Evolutionary conservation across 768 basidiomycete genomes (phyloP).

Genomic region (Hygrophorus pudorinus): DNA sequence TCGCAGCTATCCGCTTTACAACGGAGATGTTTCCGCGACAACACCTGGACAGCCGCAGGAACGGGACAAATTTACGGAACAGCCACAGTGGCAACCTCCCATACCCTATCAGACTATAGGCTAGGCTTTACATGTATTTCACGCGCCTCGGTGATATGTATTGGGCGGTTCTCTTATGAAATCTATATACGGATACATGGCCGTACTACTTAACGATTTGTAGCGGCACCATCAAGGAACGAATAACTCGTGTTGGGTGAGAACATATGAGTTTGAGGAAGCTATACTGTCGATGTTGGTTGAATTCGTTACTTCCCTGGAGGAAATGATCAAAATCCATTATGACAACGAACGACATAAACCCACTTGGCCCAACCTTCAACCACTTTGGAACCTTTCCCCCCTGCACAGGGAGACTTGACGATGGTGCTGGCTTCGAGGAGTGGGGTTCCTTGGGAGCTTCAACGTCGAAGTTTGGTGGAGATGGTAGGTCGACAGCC

Average conservation of each 20-base stretch:
- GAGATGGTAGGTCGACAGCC: conserved; percentile 59
- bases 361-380: conserved; percentile 54
- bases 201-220: background rate
- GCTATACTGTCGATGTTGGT: too few species aligned
- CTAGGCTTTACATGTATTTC: too few species aligned
- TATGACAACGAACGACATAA: background rate
- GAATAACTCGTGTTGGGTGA: background rate
- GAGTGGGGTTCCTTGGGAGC: conserved; percentile 3
- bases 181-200: conserved; percentile 9
- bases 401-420: conserved; percentile 16
- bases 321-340: background rate
- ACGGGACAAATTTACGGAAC: background rate
- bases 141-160: too few species aligned
- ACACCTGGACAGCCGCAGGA: background rate
- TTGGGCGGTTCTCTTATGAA: too few species aligned
- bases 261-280: too few species aligned
- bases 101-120: too few species aligned
- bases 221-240: background rate
- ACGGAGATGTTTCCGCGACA: background rate
- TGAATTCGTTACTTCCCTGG: conserved; percentile 16
- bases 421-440: conserved; percentile 5
- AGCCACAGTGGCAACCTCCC: background rate
- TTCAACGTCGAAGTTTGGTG: conserved; percentile 24
- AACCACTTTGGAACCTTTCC: conserved; percentile 76
- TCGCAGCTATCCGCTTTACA: background rate